Percentiles rank a stretch among this genome's conserved stretches.
These are phyloP conservation scores for Phytopythium ostracodes DNA, from an alignment of 352 stramenopile species.

Conservation along the genomic window DNA sequence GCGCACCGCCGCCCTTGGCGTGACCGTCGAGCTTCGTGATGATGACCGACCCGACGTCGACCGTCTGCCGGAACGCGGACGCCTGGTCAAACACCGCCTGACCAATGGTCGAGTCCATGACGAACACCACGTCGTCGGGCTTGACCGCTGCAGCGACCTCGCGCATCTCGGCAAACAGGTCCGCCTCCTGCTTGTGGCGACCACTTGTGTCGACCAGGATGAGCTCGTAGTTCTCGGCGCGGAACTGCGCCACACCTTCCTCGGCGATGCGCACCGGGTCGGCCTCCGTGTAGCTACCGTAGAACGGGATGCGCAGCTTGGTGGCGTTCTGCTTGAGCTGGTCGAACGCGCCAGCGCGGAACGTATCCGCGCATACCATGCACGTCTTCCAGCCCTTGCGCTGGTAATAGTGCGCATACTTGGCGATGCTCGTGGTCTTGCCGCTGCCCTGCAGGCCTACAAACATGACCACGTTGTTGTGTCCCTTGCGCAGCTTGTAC, in stretches of 20 bases:
- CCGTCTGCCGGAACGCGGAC: slow-evolving; percentile 92
- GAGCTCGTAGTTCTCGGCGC: slow-evolving; percentile 96
- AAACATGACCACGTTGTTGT: slow-evolving; percentile 94
- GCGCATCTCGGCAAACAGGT: slow-evolving; percentile 99
- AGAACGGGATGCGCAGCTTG: slow-evolving; percentile 98
- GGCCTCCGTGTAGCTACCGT: slow-evolving; percentile 97
- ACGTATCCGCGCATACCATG: slow-evolving; percentile 99
- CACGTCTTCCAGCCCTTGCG: slow-evolving; percentile 97
- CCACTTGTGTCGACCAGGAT: slow-evolving; percentile 99
- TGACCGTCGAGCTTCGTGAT: slow-evolving; percentile 99
- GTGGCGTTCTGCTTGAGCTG: slow-evolving; percentile 99
- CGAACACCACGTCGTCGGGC: slow-evolving; percentile 97
- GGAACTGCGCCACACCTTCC: slow-evolving; percentile 97
- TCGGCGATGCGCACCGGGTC: slow-evolving; percentile 97
- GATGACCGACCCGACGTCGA: slow-evolving; percentile 97
- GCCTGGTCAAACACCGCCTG: slow-evolving; percentile 98
- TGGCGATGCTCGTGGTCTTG: slow-evolving; percentile 99
- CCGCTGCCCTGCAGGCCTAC: slow-evolving; percentile 93
- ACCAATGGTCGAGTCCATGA: slow-evolving; percentile 99
- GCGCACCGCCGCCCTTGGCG: slow-evolving; percentile 97
- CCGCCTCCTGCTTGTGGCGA: slow-evolving; percentile 97
- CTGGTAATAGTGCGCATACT: slow-evolving; percentile 99
- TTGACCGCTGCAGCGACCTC: slow-evolving; percentile 95
- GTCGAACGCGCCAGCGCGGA: slow-evolving; percentile 98
- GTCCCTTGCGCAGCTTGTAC: slow-evolving; percentile 90